phyloP scores from a whole-genome alignment of 805 yeast species.

The Wickerhamomyces alni region DNA sequence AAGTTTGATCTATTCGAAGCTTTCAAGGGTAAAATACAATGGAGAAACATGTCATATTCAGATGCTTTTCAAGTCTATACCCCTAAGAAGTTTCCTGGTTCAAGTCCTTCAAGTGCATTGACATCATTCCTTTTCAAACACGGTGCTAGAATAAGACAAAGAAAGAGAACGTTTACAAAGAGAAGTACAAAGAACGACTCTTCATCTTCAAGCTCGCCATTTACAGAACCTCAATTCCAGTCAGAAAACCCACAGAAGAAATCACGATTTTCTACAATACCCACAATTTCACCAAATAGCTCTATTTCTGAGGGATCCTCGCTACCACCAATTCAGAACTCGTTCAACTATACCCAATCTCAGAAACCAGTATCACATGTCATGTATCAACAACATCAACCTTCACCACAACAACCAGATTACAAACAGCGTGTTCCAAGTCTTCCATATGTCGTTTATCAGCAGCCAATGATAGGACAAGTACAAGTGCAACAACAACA shows the following conservation, averaged over 20 bases:
- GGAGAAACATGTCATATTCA: conserved; percentile 13
- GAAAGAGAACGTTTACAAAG: conserved; percentile 15
- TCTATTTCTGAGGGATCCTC: too few species aligned
- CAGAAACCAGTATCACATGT: too few species aligned
- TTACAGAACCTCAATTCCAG: not conserved
- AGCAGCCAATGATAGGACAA: too few species aligned
- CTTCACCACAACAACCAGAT: not conserved
- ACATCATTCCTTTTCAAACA: conserved; percentile 25
- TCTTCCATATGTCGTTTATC: too few species aligned
- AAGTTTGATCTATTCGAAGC: conserved; percentile 25
- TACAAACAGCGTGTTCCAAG: too few species aligned
- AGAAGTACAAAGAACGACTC: not conserved
- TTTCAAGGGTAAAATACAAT: conserved; percentile 16
- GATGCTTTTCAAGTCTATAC: conserved; percentile 23
- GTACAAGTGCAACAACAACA: too few species aligned
- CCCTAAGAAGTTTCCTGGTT: conserved; percentile 29
- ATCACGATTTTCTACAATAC: too few species aligned
- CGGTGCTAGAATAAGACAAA: conserved; percentile 27
- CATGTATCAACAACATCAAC: not conserved
- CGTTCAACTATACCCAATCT: too few species aligned
- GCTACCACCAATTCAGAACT: too few species aligned
- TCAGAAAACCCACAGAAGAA: not conserved
- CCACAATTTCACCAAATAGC: too few species aligned
- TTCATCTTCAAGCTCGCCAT: not conserved
- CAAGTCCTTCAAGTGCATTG: conserved; percentile 22